These are phyloP conservation scores for Pythium utonaiense DNA, from an alignment of 352 stramenopile genomes.

Conservation along the genomic window DNA sequence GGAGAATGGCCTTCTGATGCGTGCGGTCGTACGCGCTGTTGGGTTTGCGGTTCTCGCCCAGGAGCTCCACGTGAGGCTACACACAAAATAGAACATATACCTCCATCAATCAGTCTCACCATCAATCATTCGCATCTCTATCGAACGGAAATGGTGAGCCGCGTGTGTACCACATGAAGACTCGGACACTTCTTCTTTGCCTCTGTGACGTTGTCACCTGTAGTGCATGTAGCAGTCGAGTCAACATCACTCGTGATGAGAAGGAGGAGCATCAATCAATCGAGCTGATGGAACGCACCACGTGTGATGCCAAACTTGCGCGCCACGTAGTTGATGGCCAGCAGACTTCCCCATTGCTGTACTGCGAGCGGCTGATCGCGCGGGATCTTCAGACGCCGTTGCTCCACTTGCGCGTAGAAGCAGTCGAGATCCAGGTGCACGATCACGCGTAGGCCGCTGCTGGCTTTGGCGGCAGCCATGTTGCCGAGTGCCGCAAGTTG, in stretches of 20 bases:
- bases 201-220: conserved; percentile 61
- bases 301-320: conserved; percentile 64
- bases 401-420: conserved; percentile 87
- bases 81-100: conserved; percentile 8
- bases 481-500: conserved; percentile 10
- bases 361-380: conserved; percentile 63
- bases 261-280: not conserved
- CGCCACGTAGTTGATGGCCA: conserved; percentile 83
- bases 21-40: conserved; percentile 60
- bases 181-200: conserved; percentile 70
- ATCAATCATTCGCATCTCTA: not conserved
- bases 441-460: conserved; percentile 44
- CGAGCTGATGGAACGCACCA: too few species aligned
- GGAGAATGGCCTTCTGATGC: conserved; percentile 79
- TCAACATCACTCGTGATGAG: too few species aligned
- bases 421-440: conserved; percentile 86
- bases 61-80: conserved; percentile 78
- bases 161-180: conserved; percentile 61
- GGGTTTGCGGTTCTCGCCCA: conserved; percentile 70
- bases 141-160: too few species aligned
- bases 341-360: conserved; percentile 81
- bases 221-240: not conserved
- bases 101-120: not conserved
- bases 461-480: conserved; percentile 8
- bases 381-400: conserved; percentile 63